Evolutionary conservation across 75 land plant genomes (phyloP), one percentile per base, ranked within the genome.

Genomic region (Sequoiadendron giganteum): DNA sequence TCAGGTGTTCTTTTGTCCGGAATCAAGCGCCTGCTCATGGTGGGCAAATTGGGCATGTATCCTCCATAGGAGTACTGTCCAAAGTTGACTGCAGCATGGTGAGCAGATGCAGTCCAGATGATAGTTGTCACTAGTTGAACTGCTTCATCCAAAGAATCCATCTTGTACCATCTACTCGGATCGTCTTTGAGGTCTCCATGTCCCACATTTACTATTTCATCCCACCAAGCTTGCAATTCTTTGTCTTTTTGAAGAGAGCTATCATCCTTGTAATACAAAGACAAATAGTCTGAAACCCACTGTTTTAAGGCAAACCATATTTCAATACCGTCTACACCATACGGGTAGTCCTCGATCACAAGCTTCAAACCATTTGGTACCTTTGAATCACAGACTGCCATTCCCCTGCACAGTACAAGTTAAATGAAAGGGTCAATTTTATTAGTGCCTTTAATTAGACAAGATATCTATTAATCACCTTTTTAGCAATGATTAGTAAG

Each of bases 351-450:
- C 45, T 92, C 93, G 3, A 92, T 84, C 13, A 85, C 88, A 21
- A 92, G 83, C 43, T 73, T 85, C 70, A 91, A 47, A 36, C 89
- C 55, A 15, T 85, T 18, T 0, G 85, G 58, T 30, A 38, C 58
- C 8, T 45, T 45, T 45, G 48, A 7, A 45, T 45, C 48, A 3
- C 7, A 7, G 48, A 45, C 48, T 45, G 95, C 99, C 97, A 97
- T 97, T 42, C 99, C 99, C 92, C 99, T 96, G 93, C 54, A 83
- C 82, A 77, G 68, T 47, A 38, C 34, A 52, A 16, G 89, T 87
- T 32, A 88, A 45, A 45, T 45, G 48, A 45, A 45, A 45, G 7
- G 8, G 0, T 48, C 86, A 42, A 43, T 81, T 86, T 30, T 19
- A 21, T 21, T 58, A 86, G 49, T 5, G 48, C 15, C 58, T 38